These are phyloP conservation scores for Exobasidium rhododendri DNA, from an alignment of 1,284 basidiomycete genomes.

Conservation along the genomic window DNA sequence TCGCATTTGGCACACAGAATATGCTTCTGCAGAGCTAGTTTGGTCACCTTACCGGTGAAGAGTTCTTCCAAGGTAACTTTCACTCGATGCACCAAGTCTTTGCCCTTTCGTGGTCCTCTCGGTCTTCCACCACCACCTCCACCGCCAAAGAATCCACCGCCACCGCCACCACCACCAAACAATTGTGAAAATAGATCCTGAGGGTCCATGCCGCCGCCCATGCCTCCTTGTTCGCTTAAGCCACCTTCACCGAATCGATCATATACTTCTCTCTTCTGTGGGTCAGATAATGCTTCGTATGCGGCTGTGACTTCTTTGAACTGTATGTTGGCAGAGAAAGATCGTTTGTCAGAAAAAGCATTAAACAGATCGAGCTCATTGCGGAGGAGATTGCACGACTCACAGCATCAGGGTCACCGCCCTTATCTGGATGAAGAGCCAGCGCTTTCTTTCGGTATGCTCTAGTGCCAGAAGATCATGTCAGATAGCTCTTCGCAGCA, in stretches of 20 bases:
- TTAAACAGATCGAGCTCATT: background rate
- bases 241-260: conserved; percentile 93
- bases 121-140: conserved; percentile 63
- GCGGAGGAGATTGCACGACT: background rate
- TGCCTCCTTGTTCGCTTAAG: conserved; percentile 65
- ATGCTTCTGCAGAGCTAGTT: conserved; percentile 93
- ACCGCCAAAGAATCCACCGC: conserved; percentile 63
- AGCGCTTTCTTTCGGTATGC: conserved; percentile 48
- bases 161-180: conserved; percentile 69
- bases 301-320: conserved; percentile 98
- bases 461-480: conserved; percentile 10
- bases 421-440: conserved; percentile 82
- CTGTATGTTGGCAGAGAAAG: conserved; percentile 43
- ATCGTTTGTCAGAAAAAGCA: background rate
- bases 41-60: conserved; percentile 97
- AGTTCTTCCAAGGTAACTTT: conserved; percentile 94
- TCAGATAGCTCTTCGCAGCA: background rate
- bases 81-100: conserved; percentile 96
- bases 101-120: conserved; percentile 88
- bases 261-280: conserved; percentile 69
- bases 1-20: conserved; percentile 89
- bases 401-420: conserved; percentile 75
- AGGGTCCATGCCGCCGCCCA: conserved; percentile 87
- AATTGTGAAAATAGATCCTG: conserved; percentile 97
- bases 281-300: conserved; percentile 90